These are phyloP conservation scores for Auricularia sp. DNA, from an alignment of 768 basidiomycete genomes.

Conservation along the genomic window DNA sequence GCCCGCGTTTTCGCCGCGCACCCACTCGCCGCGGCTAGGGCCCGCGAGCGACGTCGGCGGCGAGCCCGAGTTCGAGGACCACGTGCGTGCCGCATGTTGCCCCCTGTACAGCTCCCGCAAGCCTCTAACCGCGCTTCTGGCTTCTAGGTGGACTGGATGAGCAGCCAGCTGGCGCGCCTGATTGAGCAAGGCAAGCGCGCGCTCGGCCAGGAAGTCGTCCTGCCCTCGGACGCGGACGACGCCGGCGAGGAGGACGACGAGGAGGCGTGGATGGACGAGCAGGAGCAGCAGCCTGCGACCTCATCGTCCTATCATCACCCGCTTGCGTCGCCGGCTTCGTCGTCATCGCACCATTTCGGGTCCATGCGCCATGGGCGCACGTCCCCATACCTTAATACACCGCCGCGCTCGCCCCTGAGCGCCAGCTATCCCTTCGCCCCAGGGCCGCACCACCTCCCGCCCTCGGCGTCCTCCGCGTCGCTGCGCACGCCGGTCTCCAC, in stretches of 20 bases:
- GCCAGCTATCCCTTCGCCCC: not conserved
- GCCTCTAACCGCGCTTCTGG: not conserved
- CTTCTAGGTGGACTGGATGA: conserved; percentile 74
- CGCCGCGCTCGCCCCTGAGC: conserved; percentile 1
- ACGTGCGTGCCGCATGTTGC: conserved; percentile 24
- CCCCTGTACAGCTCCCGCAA: not conserved
- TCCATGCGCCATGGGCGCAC: not conserved
- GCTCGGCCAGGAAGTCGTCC: conserved; percentile 65
- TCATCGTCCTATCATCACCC: not conserved
- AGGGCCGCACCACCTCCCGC: too few relatives aligned
- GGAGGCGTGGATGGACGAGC: not conserved
- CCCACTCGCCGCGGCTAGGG: conserved; percentile 14
- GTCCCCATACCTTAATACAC: not conserved
- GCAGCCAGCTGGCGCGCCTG: conserved; percentile 53
- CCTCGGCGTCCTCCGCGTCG: not conserved
- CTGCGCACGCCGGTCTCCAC: not conserved
- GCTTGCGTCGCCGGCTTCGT: not conserved
- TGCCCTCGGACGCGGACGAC: conserved; percentile 17
- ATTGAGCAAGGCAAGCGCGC: conserved; percentile 77
- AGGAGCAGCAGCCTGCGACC: not conserved
- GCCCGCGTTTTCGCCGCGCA: conserved; percentile 12
- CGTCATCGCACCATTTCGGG: not conserved
- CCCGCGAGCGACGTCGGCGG: conserved; percentile 21
- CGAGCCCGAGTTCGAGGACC: conserved; percentile 33
- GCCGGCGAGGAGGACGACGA: not conserved